Evolutionary conservation across 345 rosid species (phyloP), one percentile per base, ranked within the genome.

Genomic region (Alliaria petiolata): DNA sequence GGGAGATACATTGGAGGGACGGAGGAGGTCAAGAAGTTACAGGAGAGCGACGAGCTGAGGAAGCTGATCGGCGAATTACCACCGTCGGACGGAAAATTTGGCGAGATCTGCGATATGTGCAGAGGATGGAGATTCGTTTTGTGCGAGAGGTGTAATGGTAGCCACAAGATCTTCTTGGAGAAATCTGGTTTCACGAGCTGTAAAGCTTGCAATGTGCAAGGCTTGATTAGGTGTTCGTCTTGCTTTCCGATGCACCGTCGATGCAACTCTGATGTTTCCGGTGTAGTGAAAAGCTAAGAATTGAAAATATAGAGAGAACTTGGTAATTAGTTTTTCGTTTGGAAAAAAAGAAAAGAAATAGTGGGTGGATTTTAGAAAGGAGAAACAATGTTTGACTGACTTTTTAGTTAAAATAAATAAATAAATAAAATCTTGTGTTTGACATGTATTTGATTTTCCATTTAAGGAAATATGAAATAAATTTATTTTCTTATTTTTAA

Each of bases 81-180:
- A 19, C 16, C 53, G 7, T 62, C 42, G 6, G 83, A 57, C 16
- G 66, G 15, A 36, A 63, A 9, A 1, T 22, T 20, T 15, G 35
- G 61, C 9, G 52, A 17, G 31, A 56, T 10, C 7, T 86, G 95
- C 34, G 70, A 78, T 65, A 8, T 47, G 4, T 88, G 93, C 7
- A 74, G 82, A 52, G 91, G 91, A 28, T 46, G 82, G 80, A 79
- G 90, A 75, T 88, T 88, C 31, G 38, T 74, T 40, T 4, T 84
- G 0, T 88, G 95, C 59, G 72, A 52, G 6, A 58, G 10, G 15
- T 88, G 95, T 33, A 69, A 71, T 34, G 95, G 95, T 5, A 88
- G 91, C 76, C 91, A 81, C 49, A 83, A 89, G 89, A 77, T 88
- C 54, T 79, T 82, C 75, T 42, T 31, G 6, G 85, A 65, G 30